Evolutionary conservation across 2,329 filamentous ascomycete genomes (phyloP).

Genomic region (Calonectria naviculata): DNA sequence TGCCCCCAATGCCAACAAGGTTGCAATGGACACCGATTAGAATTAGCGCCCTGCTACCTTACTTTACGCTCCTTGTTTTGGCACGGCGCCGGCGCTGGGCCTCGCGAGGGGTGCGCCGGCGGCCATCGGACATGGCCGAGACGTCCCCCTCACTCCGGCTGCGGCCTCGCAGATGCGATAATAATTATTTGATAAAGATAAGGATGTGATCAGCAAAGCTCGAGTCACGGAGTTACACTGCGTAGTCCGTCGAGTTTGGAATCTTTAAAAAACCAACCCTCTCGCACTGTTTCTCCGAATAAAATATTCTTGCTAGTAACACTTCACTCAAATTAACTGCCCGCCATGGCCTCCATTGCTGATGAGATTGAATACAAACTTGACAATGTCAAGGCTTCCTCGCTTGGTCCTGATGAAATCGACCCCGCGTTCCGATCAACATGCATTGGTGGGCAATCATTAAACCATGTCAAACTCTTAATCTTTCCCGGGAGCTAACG

Average conservation of each 20-base stretch:
- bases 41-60: neutral
- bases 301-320: neutral
- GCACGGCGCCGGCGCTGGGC: constrained; percentile 11
- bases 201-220: constrained; percentile 9
- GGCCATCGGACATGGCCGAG: constrained; percentile 47
- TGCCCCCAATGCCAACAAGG: neutral
- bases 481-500: neutral
- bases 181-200: constrained; percentile 34
- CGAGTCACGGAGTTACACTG: neutral
- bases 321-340: neutral
- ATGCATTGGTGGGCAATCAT: constrained; percentile 64
- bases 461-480: neutral
- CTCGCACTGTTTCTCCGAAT: neutral
- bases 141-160: constrained; percentile 31
- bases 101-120: constrained; percentile 22
- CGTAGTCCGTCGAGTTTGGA: neutral
- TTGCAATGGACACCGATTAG: neutral
- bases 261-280: neutral
- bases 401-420: constrained; percentile 64
- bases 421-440: constrained; percentile 71
- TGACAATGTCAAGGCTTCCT: constrained; percentile 62
- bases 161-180: constrained; percentile 18
- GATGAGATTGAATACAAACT: constrained; percentile 66
- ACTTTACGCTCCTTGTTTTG: neutral
- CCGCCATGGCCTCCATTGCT: constrained; percentile 48